These are phyloP conservation scores for Saturnispora mendoncae DNA, from an alignment of 805 yeast genomes.

Conservation along the genomic window DNA sequence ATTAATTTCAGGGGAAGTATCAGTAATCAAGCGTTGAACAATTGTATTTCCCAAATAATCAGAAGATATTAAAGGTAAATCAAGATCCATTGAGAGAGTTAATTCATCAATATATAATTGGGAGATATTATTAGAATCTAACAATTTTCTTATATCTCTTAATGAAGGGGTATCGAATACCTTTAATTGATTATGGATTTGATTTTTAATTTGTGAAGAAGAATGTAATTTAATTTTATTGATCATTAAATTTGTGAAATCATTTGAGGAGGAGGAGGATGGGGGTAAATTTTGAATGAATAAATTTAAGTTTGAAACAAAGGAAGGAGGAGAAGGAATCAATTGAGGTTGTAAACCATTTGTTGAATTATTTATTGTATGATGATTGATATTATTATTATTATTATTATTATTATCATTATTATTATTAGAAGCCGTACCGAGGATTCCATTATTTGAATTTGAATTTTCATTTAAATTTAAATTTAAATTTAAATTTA, in stretches of 20 bases:
- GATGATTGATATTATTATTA: no score
- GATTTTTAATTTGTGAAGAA: background rate
- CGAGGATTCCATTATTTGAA: no score
- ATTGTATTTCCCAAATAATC: slow-evolving; percentile 95
- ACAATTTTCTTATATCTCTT: slow-evolving; percentile 72
- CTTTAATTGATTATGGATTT: slow-evolving; percentile 31
- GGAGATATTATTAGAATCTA: slow-evolving; percentile 46
- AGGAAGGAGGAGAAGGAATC: no score
- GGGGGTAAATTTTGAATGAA: background rate
- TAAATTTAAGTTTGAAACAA: background rate
- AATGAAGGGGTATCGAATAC: slow-evolving; percentile 82
- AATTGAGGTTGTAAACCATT: no score
- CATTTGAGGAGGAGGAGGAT: background rate
- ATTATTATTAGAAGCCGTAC: no score
- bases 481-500: no score
- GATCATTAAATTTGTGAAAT: background rate
- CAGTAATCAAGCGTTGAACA: slow-evolving; percentile 80
- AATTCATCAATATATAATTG: slow-evolving; percentile 68
- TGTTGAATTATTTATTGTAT: no score
- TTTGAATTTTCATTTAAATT: no score
- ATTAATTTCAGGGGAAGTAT: slow-evolving; percentile 60
- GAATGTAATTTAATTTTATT: background rate
- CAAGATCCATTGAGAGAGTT: slow-evolving; percentile 76
- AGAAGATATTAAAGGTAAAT: slow-evolving; percentile 81
- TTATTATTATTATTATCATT: no score